phyloP scores from a whole-genome alignment of 768 basidiomycete species.

The Russula lepida region DNA sequence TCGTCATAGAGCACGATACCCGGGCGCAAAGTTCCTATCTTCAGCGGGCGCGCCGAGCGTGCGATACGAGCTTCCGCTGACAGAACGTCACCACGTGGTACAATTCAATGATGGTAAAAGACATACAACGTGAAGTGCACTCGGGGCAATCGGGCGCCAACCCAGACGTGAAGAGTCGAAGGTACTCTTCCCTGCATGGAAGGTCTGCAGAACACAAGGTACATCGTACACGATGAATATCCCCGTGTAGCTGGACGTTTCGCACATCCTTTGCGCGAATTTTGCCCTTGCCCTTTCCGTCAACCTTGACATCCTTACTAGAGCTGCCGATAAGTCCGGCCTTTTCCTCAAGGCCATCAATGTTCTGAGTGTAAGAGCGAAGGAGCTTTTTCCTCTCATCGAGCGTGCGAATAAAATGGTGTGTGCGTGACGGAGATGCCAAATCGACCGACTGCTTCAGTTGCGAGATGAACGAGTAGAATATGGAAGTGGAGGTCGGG shows the following conservation, averaged over 20 bases:
- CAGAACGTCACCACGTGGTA: conserved; percentile 9
- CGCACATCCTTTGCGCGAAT: conserved; percentile 63
- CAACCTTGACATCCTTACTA: conserved; percentile 40
- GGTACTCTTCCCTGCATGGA: conserved; percentile 55
- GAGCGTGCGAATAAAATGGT: conserved; percentile 78
- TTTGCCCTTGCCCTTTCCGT: conserved; percentile 62
- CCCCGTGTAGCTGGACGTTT: conserved; percentile 91
- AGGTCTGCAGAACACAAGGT: conserved; percentile 74
- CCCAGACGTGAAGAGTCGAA: conserved; percentile 59
- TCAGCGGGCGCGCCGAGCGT: conserved; percentile 70
- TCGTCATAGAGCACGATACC: conserved; percentile 95
- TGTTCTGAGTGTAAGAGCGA: conserved; percentile 95
- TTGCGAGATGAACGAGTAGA: conserved; percentile 91
- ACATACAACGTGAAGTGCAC: conserved; percentile 73
- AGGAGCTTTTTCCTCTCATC: conserved; percentile 78
- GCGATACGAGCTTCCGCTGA: conserved; percentile 71
- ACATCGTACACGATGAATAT: conserved; percentile 87
- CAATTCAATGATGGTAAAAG: background rate
- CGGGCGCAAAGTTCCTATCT: conserved; percentile 81
- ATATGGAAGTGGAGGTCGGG: conserved; percentile 74
- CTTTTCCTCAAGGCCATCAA: conserved; percentile 86
- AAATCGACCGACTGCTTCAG: conserved; percentile 76
- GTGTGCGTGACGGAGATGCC: conserved; percentile 79
- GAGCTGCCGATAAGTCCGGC: conserved; percentile 67
- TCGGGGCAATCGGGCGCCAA: conserved; percentile 79